Percentiles rank a stretch among this genome's conserved stretches.
Evolutionary conservation across 768 basidiomycete genomes (phyloP).

Genomic region (Artomyces pyxidatus): DNA sequence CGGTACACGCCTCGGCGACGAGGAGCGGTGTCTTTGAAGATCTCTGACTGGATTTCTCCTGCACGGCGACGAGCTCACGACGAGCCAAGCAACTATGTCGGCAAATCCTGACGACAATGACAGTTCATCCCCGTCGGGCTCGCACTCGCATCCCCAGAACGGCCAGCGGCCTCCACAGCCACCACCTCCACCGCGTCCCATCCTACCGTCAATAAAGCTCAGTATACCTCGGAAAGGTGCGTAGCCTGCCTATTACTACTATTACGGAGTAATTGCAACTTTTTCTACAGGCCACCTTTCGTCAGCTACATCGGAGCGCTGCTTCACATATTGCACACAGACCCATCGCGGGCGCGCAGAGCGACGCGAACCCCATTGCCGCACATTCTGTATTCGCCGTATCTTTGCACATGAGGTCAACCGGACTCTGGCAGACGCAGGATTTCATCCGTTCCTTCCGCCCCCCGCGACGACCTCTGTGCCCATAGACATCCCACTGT

Average conservation of each 20-base stretch:
- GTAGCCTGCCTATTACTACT: not conserved
- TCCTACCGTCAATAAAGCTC: not conserved
- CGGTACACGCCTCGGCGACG: too few species aligned
- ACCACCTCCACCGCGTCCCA: too few species aligned
- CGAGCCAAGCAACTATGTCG: too few species aligned
- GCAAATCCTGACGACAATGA: too few species aligned
- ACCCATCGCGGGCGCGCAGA: slow-evolving; percentile 22
- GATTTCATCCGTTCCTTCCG: slow-evolving; percentile 8
- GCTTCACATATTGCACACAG: slow-evolving; percentile 29
- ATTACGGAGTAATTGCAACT: too few species aligned
- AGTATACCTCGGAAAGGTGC: not conserved
- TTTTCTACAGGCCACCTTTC: not conserved
- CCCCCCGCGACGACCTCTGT: slow-evolving; percentile 8
- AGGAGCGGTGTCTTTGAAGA: too few species aligned
- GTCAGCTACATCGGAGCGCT: slow-evolving; percentile 23
- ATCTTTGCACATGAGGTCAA: slow-evolving; percentile 29
- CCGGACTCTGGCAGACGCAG: slow-evolving; percentile 14
- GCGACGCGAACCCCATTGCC: slow-evolving; percentile 26
- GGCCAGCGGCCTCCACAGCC: too few species aligned
- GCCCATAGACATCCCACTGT: slow-evolving; percentile 8
- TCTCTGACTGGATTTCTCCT: too few species aligned
- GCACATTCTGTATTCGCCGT: slow-evolving; percentile 29
- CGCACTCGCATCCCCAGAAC: too few species aligned
- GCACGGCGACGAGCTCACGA: too few species aligned
- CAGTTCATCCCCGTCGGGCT: too few species aligned